phyloP scores from a whole-genome alignment of 306 rosid genomes.

The Begonia loranthoides region DNA sequence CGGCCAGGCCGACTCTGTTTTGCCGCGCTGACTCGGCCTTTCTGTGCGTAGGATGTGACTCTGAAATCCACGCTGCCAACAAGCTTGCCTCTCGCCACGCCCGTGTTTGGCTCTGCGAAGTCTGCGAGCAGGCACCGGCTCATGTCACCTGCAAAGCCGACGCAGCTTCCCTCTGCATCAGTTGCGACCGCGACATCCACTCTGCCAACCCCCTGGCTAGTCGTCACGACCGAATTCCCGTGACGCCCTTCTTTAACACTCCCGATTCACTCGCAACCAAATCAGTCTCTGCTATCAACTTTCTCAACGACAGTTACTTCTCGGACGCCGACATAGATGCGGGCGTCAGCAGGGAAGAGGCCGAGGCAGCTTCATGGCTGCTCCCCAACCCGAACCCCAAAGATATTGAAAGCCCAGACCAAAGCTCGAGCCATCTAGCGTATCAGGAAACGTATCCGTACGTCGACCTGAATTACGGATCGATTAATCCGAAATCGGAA shows the following conservation, averaged over 20 bases:
- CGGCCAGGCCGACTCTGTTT: slow-evolving; percentile 67
- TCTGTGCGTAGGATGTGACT: slow-evolving; percentile 61
- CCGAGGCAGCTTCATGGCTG: slow-evolving; percentile 93
- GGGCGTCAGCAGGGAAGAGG: slow-evolving; percentile 70
- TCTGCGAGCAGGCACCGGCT: slow-evolving; percentile 87
- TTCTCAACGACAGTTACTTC: slow-evolving; percentile 39
- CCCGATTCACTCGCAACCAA: slow-evolving; percentile 7
- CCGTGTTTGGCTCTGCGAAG: slow-evolving; percentile 77
- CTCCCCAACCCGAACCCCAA: slow-evolving; percentile 46
- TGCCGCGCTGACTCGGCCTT: slow-evolving; percentile 92
- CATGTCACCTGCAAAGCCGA: slow-evolving; percentile 94
- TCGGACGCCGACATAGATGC: slow-evolving; percentile 37
- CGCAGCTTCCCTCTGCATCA: slow-evolving; percentile 73
- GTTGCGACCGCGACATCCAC: slow-evolving; percentile 91
- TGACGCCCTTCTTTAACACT: slow-evolving; percentile 37
- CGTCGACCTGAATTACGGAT: slow-evolving; percentile 59
- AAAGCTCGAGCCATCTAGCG: slow-evolving; percentile 34
- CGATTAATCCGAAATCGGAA: slow-evolving; percentile 40
- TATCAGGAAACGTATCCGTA: slow-evolving; percentile 54
- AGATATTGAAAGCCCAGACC: slow-evolving; percentile 36
- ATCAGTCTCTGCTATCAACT: slow-evolving; percentile 16
- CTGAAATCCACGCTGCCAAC: slow-evolving; percentile 78
- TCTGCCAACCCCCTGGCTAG: slow-evolving; percentile 86
- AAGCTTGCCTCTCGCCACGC: slow-evolving; percentile 93
- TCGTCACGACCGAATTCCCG: slow-evolving; percentile 69